Evolutionary conservation across 805 yeast genomes (phyloP), one percentile per base, ranked within the genome.

Genomic region (Hanseniaspora jakobsenii): DNA sequence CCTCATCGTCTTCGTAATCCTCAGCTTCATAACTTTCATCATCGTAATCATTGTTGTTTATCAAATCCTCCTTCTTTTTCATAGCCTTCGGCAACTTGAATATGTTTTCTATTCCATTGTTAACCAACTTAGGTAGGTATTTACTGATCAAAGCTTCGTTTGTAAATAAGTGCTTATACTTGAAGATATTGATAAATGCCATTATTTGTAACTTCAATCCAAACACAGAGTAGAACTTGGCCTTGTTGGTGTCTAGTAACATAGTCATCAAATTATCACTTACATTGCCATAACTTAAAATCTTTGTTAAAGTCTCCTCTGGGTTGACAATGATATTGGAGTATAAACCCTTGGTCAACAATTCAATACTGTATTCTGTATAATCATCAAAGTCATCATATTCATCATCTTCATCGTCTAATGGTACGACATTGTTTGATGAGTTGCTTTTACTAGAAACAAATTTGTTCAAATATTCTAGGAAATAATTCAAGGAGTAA

Each of bases 191-290:
- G 43, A 86, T 58, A 35, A 80, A 63, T 0, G 89, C 87, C 49
- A 85, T 55, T 7, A 75, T 66, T 34, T 80, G 77, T 36, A 89
- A 63, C 62, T 85, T 87, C 55, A 82, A 67, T 52, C 83, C 91
- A 54, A 77, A 83, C 2, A 84, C 94, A 38, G 85, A 67, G 26
- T 70, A 69, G 51, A 82, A 68, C 18, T 61, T 64, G 21, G 71
- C 52, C 21, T 68, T 65, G 54, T 29, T 29, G 4, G 37, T 34
- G 14, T 26, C 28, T 9, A 14, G 18, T 14, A 34, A 19, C n/a
- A n/a, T n/a, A n/a, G n/a, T n/a, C n/a, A n/a, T n/a, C n/a, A n/a
- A n/a, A n/a, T n/a, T n/a, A n/a, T n/a, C n/a, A n/a, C n/a, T n/a
- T n/a, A n/a, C n/a, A n/a, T n/a, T n/a, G n/a, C n/a, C n/a, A n/a